A percentile compares a stretch with the other conserved stretches of the same genome.
phyloP scores from a whole-genome alignment of 305 asterid species.

The Fraxinus paxiana region DNA sequence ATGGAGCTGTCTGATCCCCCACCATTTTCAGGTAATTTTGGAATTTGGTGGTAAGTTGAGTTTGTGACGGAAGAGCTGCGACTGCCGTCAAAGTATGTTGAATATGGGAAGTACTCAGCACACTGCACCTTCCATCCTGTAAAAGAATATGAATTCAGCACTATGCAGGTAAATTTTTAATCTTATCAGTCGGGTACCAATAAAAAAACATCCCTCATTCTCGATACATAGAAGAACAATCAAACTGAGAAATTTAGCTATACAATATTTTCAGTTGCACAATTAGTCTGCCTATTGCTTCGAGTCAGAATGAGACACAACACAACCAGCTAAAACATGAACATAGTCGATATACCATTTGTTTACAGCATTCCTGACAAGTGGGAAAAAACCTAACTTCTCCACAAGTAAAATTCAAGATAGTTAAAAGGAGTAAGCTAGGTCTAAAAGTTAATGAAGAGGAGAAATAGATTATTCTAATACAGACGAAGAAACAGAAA shows the following conservation, averaged over 20 bases:
- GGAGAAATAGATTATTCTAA: background rate
- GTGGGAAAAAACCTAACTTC: background rate
- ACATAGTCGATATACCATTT: background rate
- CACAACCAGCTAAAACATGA: background rate
- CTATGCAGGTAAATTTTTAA: background rate
- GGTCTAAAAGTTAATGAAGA: background rate
- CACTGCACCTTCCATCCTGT: conserved; percentile 87
- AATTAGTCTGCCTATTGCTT: background rate
- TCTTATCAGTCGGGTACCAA: background rate
- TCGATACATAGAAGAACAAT: background rate
- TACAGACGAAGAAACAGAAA: background rate
- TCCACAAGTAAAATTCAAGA: background rate
- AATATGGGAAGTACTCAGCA: conserved; percentile 68
- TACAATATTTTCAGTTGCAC: background rate
- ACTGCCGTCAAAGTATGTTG: conserved; percentile 74
- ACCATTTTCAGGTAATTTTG: conserved; percentile 50
- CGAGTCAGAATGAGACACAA: background rate
- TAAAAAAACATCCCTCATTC: background rate
- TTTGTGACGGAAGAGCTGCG: conserved; percentile 52
- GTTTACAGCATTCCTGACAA: background rate
- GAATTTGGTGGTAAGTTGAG: conserved; percentile 36
- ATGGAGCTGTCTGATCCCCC: conserved; percentile 23
- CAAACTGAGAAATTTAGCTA: background rate
- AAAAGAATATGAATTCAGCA: conserved; percentile 21
- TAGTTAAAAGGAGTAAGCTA: background rate